These are phyloP conservation scores for Podila verticillata DNA, from an alignment of 192 early-diverging fungal genomes.

Conservation along the genomic window DNA sequence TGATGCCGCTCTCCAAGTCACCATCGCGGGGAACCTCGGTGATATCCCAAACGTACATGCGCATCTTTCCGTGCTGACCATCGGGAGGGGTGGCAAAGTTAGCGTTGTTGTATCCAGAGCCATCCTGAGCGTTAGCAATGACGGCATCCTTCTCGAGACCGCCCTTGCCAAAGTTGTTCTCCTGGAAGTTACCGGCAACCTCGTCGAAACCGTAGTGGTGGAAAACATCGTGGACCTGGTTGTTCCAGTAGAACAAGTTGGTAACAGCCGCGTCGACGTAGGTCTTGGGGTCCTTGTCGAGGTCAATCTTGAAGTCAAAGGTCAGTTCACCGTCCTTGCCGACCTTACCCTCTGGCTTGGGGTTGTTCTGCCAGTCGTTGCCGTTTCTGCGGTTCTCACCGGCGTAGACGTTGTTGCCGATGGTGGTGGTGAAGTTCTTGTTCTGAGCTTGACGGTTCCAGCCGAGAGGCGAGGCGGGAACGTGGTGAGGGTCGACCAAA, in stretches of 20 bases:
- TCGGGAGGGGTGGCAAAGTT: constrained; percentile 97
- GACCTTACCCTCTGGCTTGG: constrained; percentile 73
- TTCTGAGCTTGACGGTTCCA: constrained; percentile 77
- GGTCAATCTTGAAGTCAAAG: constrained; percentile 84
- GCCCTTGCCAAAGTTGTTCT: constrained; percentile 84
- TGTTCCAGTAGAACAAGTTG: constrained; percentile 95
- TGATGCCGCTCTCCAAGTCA: constrained; percentile 91
- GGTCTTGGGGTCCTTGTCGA: constrained; percentile 66
- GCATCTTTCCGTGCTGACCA: constrained; percentile 90
- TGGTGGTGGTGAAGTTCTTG: constrained; percentile 73
- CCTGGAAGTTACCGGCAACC: constrained; percentile 93
- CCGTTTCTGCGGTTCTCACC: constrained; percentile 84
- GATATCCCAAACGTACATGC: constrained; percentile 94
- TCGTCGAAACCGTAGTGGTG: constrained; percentile 93
- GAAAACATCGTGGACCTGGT: constrained; percentile 89
- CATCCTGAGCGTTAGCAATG: constrained; percentile 93
- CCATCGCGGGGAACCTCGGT: constrained; percentile 81
- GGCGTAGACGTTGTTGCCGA: constrained; percentile 94
- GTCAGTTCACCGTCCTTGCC: constrained; percentile 51
- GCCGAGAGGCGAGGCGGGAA: constrained; percentile 68
- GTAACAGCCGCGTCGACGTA: constrained; percentile 85
- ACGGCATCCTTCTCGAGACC: constrained; percentile 86
- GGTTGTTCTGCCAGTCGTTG: constrained; percentile 76
- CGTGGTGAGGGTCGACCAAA: constrained; percentile 62
- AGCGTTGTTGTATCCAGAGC: constrained; percentile 91